Evolutionary conservation across 2,329 filamentous ascomycete genomes (phyloP).

Genomic region (Talaromyces pinophilus): DNA sequence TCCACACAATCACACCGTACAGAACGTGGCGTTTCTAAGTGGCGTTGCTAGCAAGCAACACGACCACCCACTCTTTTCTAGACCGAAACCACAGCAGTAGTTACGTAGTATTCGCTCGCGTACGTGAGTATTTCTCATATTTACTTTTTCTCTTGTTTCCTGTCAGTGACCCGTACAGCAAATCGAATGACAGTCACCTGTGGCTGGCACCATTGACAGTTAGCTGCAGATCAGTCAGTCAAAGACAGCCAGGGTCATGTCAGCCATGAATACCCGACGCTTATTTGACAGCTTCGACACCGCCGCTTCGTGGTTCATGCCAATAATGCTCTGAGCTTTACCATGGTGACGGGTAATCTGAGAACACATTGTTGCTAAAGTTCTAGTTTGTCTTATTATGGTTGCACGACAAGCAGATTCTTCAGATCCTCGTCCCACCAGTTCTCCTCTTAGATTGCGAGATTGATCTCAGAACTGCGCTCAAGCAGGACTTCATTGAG

Average conservation of each 20-base stretch:
- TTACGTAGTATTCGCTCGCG: neutral
- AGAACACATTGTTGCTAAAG: neutral
- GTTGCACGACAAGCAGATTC: slow-evolving; percentile 10
- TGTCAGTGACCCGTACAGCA: neutral
- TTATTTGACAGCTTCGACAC: slow-evolving; percentile 20
- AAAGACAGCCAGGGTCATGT: neutral
- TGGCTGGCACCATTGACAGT: slow-evolving; percentile 9
- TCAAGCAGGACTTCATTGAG: too few species aligned
- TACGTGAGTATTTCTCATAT: neutral
- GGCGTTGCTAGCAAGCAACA: slow-evolving; percentile 10
- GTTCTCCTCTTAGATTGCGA: neutral
- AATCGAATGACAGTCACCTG: slow-evolving; percentile 1
- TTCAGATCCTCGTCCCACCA: slow-evolving; percentile 2
- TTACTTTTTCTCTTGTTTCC: neutral
- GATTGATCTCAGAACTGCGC: neutral
- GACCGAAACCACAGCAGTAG: neutral
- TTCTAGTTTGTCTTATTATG: neutral
- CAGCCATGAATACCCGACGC: neutral
- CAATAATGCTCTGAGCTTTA: neutral
- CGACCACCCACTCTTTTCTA: neutral
- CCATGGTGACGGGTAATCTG: neutral
- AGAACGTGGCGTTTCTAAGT: slow-evolving; percentile 9
- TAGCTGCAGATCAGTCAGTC: slow-evolving; percentile 15
- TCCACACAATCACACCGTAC: neutral
- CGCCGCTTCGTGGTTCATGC: slow-evolving; percentile 9